phyloP scores from a whole-genome alignment of 495 filamentous ascomycete genomes.

The Podospora bellae-mahoneyi region DNA sequence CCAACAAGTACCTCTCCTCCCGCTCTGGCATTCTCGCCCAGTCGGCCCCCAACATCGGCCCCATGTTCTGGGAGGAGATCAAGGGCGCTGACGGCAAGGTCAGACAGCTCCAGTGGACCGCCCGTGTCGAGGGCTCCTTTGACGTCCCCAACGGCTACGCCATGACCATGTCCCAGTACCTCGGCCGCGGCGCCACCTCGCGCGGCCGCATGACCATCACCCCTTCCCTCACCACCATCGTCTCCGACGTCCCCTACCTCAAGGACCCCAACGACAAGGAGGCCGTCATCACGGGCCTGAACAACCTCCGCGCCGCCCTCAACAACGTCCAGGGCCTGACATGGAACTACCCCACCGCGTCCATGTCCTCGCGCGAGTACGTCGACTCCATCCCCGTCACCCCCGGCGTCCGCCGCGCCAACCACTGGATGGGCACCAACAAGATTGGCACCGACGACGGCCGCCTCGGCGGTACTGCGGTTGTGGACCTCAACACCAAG shows the following conservation, averaged over 20 bases:
- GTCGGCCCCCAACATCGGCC: constrained; percentile 64
- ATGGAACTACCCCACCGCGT: constrained; percentile 50
- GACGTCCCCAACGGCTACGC: constrained; percentile 42
- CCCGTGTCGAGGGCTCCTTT: constrained; percentile 55
- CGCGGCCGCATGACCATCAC: constrained; percentile 62
- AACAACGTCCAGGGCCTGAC: constrained; percentile 51
- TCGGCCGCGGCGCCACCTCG: constrained; percentile 59
- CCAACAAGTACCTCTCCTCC: constrained; percentile 36
- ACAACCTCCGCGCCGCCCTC: constrained; percentile 56
- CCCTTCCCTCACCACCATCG: constrained; percentile 52
- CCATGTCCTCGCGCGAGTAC: constrained; percentile 51
- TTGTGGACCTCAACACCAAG: constrained; percentile 67
- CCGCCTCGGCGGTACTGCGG: constrained; percentile 56
- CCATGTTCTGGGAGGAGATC: constrained; percentile 60
- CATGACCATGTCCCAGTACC: constrained; percentile 64
- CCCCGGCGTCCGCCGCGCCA: constrained; percentile 56
- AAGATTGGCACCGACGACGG: constrained; percentile 69
- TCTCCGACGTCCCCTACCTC: constrained; percentile 54
- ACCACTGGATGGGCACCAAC: constrained; percentile 64
- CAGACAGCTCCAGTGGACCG: constrained; percentile 63
- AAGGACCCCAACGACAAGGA: constrained; percentile 50
- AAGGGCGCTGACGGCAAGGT: constrained; percentile 60
- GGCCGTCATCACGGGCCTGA: constrained; percentile 54
- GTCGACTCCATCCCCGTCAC: constrained; percentile 46
- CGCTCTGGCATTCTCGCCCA: constrained; percentile 63